Base-by-base conservation (phyloP, 805 yeast species). In the Lachancea sp. region DNA sequence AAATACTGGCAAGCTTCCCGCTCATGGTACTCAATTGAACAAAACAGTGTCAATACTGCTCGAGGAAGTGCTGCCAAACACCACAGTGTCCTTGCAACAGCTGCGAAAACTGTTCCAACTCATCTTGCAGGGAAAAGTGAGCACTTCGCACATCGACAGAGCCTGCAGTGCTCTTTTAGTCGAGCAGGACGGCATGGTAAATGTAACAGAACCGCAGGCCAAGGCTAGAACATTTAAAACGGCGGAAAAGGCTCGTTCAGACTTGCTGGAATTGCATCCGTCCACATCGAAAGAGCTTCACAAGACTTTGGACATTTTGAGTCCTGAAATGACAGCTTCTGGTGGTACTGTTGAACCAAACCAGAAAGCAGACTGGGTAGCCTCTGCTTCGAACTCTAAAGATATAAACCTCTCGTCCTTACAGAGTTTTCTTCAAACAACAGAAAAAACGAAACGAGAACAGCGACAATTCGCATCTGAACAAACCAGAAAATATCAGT, bases 401-500 rank as follows among this genome's bases (percentile, higher is more conserved):
- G 39, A 42, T 18, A 42, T 36, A n/a, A 55, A 58, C 38, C 32
- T 59, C 0, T 34, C 35, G 3, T 48, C 56, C 5, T 33, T 58
- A n/a, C 46, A 52, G 32, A 42, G 46, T 3, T 61, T 59, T 41
- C 40, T 62, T 8, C 41, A 52, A 12, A 49, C 46, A 17, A 51
- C 53, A 11, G 61, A 53, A 33, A 47, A 38, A 12, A 51, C 54
- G 20, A 56, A 56, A 38, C 43, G 36, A 20, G 58, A 53, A 32
- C 52, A 51, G n/a, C 50, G 42, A 33, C 42, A 47, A 18, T 44
- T 53, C 16, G 49, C 55, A 2, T 50, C 55, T 47, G 52, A 52
- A 34, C 52, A 53, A 18, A 48, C 49, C 30, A 50, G 49, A 20
- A 42, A 40, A 4, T 62, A 58, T 41, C 44, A 53, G 27, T 62